Percentiles rank a stretch among this genome's conserved stretches.
These are phyloP conservation scores for Populus trichocarpa DNA, from an alignment of 441 rosid genomes.

Conservation along the genomic window DNA sequence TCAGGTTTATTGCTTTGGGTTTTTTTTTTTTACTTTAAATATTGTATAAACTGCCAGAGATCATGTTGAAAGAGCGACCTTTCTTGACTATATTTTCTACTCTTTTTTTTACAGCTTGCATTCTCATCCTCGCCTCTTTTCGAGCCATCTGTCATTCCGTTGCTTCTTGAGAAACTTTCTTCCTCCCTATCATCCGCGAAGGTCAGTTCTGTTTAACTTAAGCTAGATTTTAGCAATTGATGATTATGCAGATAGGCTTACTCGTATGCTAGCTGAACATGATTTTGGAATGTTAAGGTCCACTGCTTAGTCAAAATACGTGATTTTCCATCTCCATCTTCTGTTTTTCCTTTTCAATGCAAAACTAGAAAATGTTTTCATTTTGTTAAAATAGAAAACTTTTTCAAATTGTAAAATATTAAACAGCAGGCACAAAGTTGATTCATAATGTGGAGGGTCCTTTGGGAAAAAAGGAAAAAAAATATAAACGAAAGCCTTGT, in stretches of 20 bases:
- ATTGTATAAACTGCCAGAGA: neutral
- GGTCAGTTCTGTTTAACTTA: conserved; percentile 40
- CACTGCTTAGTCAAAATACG: neutral
- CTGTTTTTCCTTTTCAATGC: neutral
- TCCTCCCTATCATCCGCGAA: conserved; percentile 80
- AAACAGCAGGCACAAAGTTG: neutral
- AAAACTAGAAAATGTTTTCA: neutral
- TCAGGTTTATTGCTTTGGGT: neutral
- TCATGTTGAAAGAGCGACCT: conserved; percentile 8
- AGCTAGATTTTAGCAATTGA: conserved; percentile 6
- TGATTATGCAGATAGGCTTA: conserved; percentile 8
- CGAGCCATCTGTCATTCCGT: conserved; percentile 83
- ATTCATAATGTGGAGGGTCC: neutral
- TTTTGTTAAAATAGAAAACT: neutral
- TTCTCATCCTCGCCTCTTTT: conserved; percentile 75
- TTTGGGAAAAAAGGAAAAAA: neutral
- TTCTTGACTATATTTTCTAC: neutral
- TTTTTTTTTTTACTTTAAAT: neutral
- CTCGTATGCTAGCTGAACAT: conserved; percentile 20
- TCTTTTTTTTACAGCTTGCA: conserved; percentile 50
- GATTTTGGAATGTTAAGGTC: conserved; percentile 5
- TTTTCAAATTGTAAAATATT: neutral
- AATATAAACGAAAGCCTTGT: neutral
- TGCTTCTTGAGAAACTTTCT: conserved; percentile 90
- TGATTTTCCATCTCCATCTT: neutral